Percentiles rank a stretch among this genome's conserved stretches.
phyloP scores from a whole-genome alignment of 2,329 filamentous ascomycete genomes.

The Ophiocordyceps australis region DNA sequence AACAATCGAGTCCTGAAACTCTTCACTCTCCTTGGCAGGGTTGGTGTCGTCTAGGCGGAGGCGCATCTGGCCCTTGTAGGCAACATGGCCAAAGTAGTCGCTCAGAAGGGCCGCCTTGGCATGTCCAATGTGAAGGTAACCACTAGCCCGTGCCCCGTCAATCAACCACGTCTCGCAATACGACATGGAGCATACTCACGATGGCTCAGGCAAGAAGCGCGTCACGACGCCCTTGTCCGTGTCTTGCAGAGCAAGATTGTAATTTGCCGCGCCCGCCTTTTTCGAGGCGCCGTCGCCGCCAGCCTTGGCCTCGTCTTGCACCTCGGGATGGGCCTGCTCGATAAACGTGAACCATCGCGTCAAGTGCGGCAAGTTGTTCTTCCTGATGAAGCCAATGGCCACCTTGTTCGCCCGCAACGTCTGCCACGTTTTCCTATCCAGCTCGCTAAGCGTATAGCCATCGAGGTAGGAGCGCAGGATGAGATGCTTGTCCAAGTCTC shows the following conservation, averaged over 20 bases:
- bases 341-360: constrained; percentile 78
- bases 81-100: constrained; percentile 91
- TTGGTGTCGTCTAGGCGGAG: constrained; percentile 96
- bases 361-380: constrained; percentile 58
- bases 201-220: constrained; percentile 86
- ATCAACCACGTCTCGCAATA: not conserved
- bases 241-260: constrained; percentile 73
- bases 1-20: constrained; percentile 86
- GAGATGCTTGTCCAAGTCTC: constrained; percentile 71
- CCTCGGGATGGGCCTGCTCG: constrained; percentile 64
- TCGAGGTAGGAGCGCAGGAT: constrained; percentile 73
- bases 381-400: constrained; percentile 65
- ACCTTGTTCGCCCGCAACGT: constrained; percentile 70
- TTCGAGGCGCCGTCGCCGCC: constrained; percentile 53
- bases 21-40: constrained; percentile 90
- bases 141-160: too few species aligned
- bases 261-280: constrained; percentile 71
- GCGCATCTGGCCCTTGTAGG: constrained; percentile 79
- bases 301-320: constrained; percentile 50
- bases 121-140: constrained; percentile 90
- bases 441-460: constrained; percentile 58
- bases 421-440: constrained; percentile 71
- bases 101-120: constrained; percentile 86
- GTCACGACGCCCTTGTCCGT: constrained; percentile 81
- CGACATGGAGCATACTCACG: constrained; percentile 27